Conservation (phyloP, 768 basidiomycete species). For the Boletus pseudopeckii region DNA sequence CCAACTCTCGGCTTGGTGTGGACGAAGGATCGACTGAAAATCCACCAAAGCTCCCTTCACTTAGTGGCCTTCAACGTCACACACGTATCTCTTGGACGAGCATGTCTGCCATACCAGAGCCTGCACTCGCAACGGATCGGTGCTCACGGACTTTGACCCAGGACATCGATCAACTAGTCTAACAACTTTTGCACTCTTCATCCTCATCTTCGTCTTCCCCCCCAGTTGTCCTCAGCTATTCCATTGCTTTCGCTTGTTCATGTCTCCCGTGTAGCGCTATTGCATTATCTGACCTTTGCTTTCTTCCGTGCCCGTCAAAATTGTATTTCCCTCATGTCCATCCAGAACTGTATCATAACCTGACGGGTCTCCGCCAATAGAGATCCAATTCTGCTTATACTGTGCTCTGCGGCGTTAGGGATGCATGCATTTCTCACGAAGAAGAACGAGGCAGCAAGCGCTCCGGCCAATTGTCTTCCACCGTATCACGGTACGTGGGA, state of each 20-base stretch:
- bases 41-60: not conserved
- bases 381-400: not conserved
- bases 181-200: not conserved
- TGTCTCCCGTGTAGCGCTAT: not conserved
- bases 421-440: conserved; percentile 20
- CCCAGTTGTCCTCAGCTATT: not conserved
- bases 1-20: not conserved
- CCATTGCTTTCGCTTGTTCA: not conserved
- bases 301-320: not conserved
- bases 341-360: not conserved
- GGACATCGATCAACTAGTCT: not conserved
- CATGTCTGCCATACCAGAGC: not conserved
- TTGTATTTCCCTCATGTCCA: not conserved
- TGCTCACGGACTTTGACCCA: not conserved
- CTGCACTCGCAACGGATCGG: not conserved
- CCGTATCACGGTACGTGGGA: not conserved
- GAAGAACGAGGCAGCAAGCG: not conserved
- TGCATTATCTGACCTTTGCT: not conserved
- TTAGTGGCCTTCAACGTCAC: not conserved
- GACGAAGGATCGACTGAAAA: not conserved
- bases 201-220: too few species aligned
- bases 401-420: conserved; percentile 1
- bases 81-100: not conserved
- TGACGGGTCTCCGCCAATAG: not conserved
- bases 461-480: not conserved